Evolutionary conservation across 2,329 filamentous ascomycete species (phyloP).

Genomic region (Microascus cirrosus): DNA sequence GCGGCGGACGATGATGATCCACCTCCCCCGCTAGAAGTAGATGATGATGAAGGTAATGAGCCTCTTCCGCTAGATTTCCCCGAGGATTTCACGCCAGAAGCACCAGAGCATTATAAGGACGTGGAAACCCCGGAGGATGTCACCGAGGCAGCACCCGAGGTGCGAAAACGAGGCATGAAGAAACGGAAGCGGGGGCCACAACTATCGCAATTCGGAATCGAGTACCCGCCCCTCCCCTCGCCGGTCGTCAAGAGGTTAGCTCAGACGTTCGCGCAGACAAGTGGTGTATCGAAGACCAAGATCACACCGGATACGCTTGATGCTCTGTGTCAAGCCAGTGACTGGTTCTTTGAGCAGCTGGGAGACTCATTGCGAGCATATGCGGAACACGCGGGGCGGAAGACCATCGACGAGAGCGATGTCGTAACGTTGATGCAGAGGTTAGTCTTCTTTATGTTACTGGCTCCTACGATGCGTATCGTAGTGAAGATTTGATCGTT

Average conservation of each 20-base stretch:
- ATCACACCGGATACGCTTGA: conserved; percentile 64
- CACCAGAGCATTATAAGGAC: conserved; percentile 6
- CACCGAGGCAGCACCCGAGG: not conserved
- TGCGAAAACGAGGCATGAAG: conserved; percentile 4
- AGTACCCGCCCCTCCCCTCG: conserved; percentile 64
- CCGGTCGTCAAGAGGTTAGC: conserved; percentile 65
- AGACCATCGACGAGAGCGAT: conserved; percentile 77
- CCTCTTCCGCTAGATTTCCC: conserved; percentile 2
- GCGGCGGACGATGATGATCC: conserved; percentile 10
- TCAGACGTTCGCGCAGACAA: conserved; percentile 57
- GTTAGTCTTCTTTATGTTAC: conserved; percentile 36
- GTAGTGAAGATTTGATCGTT: not conserved
- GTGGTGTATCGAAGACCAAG: conserved; percentile 54
- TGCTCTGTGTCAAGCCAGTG: conserved; percentile 68
- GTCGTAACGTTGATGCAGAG: conserved; percentile 73
- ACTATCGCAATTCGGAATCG: conserved; percentile 60
- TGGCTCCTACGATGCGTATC: conserved; percentile 11
- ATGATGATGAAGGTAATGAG: conserved; percentile 6
- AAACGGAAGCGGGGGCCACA: conserved; percentile 35
- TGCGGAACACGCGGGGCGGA: conserved; percentile 70
- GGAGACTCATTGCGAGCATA: conserved; percentile 72
- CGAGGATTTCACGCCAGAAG: not conserved
- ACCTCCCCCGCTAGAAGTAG: conserved; percentile 5
- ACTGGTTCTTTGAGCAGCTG: conserved; percentile 87
- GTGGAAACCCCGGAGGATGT: conserved; percentile 2